phyloP scores from a whole-genome alignment of 2,329 filamentous ascomycete species.

The Beauveria medogensis region DNA sequence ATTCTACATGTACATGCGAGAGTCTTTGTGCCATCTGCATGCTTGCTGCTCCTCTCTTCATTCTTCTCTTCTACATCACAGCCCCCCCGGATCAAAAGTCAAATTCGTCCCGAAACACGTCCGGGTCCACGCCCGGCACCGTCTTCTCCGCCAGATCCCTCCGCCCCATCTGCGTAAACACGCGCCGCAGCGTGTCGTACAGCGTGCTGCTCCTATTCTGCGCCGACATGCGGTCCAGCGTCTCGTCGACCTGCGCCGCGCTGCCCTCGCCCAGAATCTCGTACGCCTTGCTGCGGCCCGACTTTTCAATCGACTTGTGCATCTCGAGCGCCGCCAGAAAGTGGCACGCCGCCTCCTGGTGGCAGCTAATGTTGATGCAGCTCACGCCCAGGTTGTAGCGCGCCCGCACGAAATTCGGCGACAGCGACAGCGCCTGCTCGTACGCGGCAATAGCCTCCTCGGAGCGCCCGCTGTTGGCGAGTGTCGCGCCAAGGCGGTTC shows the following conservation, averaged over 20 bases:
- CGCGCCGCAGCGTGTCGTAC: constrained; percentile 85
- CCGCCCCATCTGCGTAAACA: constrained; percentile 94
- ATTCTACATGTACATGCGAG: constrained; percentile 5
- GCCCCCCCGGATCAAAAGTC: constrained; percentile 51
- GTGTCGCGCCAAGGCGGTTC: constrained; percentile 92
- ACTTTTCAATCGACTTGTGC: constrained; percentile 88
- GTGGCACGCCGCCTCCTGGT: constrained; percentile 86
- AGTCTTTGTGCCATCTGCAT: not conserved
- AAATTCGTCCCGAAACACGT: constrained; percentile 81
- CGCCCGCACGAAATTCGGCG: constrained; percentile 93
- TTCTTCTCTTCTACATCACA: not conserved
- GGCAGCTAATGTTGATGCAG: constrained; percentile 96
- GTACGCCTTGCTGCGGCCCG: constrained; percentile 72
- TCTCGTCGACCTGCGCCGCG: constrained; percentile 48
- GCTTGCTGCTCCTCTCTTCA: not conserved
- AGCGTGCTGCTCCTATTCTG: constrained; percentile 97
- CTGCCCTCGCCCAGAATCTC: constrained; percentile 63
- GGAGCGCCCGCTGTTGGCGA: constrained; percentile 86
- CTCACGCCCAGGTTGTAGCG: constrained; percentile 94
- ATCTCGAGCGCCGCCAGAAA: constrained; percentile 85
- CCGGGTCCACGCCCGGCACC: constrained; percentile 81
- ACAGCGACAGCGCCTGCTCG: constrained; percentile 79
- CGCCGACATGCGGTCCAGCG: constrained; percentile 78
- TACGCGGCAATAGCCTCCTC: constrained; percentile 98
- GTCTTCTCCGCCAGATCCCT: constrained; percentile 83